phyloP scores from a whole-genome alignment of 768 basidiomycete genomes.

The Hericium rajendrae region DNA sequence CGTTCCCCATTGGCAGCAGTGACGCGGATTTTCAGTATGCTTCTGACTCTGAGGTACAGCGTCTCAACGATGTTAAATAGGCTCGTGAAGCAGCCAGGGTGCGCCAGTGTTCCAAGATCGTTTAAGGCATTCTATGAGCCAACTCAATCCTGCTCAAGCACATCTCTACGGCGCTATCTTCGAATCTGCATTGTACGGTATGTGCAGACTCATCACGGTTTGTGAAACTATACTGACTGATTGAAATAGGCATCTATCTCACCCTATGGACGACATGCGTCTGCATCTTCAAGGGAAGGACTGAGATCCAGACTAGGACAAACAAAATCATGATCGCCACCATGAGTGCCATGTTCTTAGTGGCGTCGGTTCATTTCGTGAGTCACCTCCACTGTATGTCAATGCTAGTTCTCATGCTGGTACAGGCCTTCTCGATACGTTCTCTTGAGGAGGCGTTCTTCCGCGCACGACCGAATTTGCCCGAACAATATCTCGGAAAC shows the following conservation, averaged over 20 bases:
- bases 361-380: background rate
- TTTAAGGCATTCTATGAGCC: background rate
- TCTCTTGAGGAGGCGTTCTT: background rate
- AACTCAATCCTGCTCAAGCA: background rate
- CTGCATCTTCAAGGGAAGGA: background rate
- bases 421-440: background rate
- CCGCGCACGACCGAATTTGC: background rate
- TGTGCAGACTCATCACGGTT: background rate
- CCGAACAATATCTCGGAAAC: background rate
- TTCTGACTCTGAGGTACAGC: no score
- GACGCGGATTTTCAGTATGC: no score
- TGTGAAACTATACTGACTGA: background rate
- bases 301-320: background rate
- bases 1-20: no score
- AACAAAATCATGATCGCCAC: background rate
- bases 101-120: no score
- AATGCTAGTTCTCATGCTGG: background rate
- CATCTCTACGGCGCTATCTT: background rate
- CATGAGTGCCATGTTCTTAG: background rate
- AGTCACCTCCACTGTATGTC: background rate
- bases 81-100: no score
- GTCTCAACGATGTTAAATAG: no score
- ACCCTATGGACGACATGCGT: background rate
- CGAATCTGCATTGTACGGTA: background rate
- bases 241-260: background rate